Evolutionary conservation across 306 rosid species (phyloP).

Genomic region (Chamaecrista fasciculata): DNA sequence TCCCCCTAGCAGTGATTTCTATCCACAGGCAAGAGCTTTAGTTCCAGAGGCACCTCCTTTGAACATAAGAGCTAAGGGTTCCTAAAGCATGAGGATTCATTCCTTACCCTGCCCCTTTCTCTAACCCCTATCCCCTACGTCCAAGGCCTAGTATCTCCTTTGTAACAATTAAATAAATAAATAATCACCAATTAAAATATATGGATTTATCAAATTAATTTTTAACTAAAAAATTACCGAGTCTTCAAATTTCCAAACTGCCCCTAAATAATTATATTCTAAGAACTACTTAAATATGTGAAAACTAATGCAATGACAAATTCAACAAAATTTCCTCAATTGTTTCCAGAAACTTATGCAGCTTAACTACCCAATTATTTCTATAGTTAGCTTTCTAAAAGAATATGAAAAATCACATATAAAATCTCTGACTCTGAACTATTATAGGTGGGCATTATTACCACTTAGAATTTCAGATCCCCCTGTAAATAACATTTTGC

Average conservation of each 20-base stretch:
- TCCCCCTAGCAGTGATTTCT: too few species aligned
- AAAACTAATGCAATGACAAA: background rate
- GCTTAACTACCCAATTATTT: slow-evolving; percentile 10
- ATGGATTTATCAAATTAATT: background rate
- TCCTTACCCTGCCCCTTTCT: too few species aligned
- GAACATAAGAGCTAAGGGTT: too few species aligned
- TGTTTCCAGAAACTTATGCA: background rate
- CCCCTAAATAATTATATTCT: slow-evolving; percentile 2
- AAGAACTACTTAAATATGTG: background rate
- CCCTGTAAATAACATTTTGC: slow-evolving; percentile 17
- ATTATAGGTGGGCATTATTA: slow-evolving; percentile 24
- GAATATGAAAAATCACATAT: slow-evolving; percentile 1
- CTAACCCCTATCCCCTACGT: too few species aligned
- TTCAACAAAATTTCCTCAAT: background rate
- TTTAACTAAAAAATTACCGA: background rate
- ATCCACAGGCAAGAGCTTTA: too few species aligned
- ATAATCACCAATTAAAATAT: background rate
- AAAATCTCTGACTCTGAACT: slow-evolving; percentile 16
- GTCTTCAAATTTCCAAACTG: background rate
- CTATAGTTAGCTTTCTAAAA: slow-evolving; percentile 1
- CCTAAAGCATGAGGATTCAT: too few species aligned
- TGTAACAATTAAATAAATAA: too few species aligned
- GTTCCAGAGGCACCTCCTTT: too few species aligned
- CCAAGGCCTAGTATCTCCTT: too few species aligned
- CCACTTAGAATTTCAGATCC: slow-evolving; percentile 23